phyloP scores from a whole-genome alignment of 2,329 filamentous ascomycete species.

The Pezicula neosporulosa region DNA sequence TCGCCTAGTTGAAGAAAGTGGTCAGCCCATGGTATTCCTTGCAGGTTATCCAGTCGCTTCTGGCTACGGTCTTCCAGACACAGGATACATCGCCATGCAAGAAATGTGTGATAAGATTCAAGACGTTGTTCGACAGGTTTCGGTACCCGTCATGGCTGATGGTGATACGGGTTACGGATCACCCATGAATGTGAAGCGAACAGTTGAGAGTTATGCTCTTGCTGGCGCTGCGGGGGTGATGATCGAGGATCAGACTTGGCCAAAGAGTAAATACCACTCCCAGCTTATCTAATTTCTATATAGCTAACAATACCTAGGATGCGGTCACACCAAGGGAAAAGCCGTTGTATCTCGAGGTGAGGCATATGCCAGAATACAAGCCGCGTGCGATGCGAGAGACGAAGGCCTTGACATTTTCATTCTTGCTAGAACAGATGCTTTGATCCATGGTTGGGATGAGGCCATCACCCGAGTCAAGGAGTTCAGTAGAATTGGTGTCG shows the following conservation, averaged over 20 bases:
- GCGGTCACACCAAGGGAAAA: constrained; percentile 43
- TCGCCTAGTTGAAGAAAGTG: constrained; percentile 40
- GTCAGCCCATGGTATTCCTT: constrained; percentile 42
- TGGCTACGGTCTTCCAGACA: constrained; percentile 40
- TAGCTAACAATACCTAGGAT: constrained; percentile 25
- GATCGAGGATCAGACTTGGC: constrained; percentile 47
- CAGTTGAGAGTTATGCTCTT: constrained; percentile 39
- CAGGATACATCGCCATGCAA: constrained; percentile 44
- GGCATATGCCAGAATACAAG: constrained; percentile 42
- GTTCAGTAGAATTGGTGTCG: constrained; percentile 39
- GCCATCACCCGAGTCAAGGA: constrained; percentile 37
- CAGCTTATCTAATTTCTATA: background rate
- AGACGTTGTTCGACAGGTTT: constrained; percentile 34
- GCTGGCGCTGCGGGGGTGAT: constrained; percentile 35
- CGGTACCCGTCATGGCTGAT: constrained; percentile 40
- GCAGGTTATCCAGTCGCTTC: constrained; percentile 39
- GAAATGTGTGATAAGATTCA: constrained; percentile 44
- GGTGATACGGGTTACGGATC: constrained; percentile 45
- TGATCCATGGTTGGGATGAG: constrained; percentile 41
- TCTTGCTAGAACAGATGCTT: constrained; percentile 40
- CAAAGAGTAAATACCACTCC: constrained; percentile 36
- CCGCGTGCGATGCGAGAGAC: constrained; percentile 41
- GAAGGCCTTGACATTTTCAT: constrained; percentile 43
- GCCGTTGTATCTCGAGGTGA: constrained; percentile 40
- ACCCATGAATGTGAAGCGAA: constrained; percentile 42